Conservation (phyloP, 257 asterid species). For the Ehretia macrophylla region DNA sequence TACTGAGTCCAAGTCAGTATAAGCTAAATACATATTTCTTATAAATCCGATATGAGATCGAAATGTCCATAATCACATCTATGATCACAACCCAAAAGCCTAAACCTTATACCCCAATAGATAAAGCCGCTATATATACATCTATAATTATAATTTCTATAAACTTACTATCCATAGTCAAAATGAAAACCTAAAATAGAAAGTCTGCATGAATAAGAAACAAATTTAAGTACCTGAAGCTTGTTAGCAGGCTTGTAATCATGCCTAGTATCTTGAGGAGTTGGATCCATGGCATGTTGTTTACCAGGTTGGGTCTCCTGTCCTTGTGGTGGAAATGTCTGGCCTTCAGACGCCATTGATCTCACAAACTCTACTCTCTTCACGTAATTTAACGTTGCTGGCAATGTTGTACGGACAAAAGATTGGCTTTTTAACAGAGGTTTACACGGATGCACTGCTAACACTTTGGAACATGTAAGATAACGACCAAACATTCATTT, state of each 20-base stretch:
- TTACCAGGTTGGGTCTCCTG: constrained; percentile 76
- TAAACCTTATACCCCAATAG: too few relatives aligned
- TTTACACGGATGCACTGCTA: not conserved
- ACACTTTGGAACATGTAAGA: constrained; percentile 9
- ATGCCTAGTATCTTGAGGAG: constrained; percentile 28
- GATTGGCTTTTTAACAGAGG: not conserved
- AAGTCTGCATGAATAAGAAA: too few relatives aligned
- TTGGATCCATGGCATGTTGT: constrained; percentile 74
- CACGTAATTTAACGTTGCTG: not conserved
- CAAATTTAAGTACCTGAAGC: constrained; percentile 55
- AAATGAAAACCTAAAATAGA: too few relatives aligned
- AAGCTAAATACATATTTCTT: too few relatives aligned
- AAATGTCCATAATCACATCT: too few relatives aligned
- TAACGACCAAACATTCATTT: constrained; percentile 4
- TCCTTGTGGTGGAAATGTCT: constrained; percentile 58
- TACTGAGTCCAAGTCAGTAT: too few relatives aligned
- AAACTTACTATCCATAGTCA: too few relatives aligned
- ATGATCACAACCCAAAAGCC: too few relatives aligned
- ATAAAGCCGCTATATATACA: too few relatives aligned
- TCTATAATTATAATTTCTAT: too few relatives aligned
- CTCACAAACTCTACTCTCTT: constrained; percentile 7
- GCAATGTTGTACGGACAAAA: not conserved
- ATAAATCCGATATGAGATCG: too few relatives aligned
- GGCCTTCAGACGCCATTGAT: constrained; percentile 53
- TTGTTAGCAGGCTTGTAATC: constrained; percentile 62